Evolutionary conservation across 768 basidiomycete genomes (phyloP), one percentile per base, ranked within the genome.

Genomic region (Agrocybe chaxingu): DNA sequence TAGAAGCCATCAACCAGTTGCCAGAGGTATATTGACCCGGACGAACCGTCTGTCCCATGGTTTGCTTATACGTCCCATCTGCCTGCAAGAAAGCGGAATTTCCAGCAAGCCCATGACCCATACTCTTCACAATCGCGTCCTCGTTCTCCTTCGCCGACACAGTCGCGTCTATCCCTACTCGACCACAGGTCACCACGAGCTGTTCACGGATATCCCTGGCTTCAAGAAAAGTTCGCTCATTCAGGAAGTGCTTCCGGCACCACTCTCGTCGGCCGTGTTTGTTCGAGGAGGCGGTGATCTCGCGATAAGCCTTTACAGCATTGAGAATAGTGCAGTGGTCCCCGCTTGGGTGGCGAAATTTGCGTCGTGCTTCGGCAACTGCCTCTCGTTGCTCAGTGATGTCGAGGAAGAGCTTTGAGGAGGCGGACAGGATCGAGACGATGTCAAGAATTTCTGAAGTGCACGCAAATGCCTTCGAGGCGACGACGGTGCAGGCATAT

Each of bases 311-410:
- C 8, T 82, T 78, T 19, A 95, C 72, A n/a, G 85, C 85, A 58
- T 95, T 95, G 55, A 98, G 78, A 48, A 89, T 77, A 16, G 91
- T 95, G 55, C 95, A 72, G 66, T 99, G 97, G 66, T 99, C 97
- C 4, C 97, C 96, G 31, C 84, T 79, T 0, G 84, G 71, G 68
- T 95, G 90, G 6, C 81, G 73, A 64, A 98, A 98, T 66, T 89
- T 89, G 36, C 73, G 69, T 3, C 92, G 80, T 2, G 84, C 84
- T 45, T 85, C 85, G 1, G 78, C 70, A 4, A 87, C 85, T 7
- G 73, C 74, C 36, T 93, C 89, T 18, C 93, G 84, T 31, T 86
- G 77, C 49, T 92, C 85, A 13, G 78, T 76, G 10, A 82, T 69
- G 65, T 96, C 91, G 48, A 90, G 55, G 70, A 95, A 94, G 24